Conservation (phyloP, 1,284 basidiomycete species). For the Nidula niveotomentosa region DNA sequence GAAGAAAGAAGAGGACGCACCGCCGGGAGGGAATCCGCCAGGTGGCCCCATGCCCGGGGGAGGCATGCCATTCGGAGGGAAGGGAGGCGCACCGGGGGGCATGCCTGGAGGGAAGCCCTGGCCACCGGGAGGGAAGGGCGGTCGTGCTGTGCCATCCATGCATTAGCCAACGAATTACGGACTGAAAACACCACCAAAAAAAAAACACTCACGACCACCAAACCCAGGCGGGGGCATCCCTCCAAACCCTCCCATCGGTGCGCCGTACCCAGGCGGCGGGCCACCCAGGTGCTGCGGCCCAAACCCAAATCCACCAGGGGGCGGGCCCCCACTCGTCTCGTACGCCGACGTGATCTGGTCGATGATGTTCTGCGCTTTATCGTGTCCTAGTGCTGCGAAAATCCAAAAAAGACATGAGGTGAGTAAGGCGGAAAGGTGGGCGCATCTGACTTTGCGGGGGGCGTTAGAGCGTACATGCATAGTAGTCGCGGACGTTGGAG, state of each 20-base stretch:
- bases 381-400: conserved; percentile 82
- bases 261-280: conserved; percentile 49
- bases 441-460: too few species aligned
- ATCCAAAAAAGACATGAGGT: not conserved
- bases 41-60: conserved; percentile 34
- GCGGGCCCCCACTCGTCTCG: conserved; percentile 82
- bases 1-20: conserved; percentile 26
- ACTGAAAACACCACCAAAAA: not conserved
- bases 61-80: conserved; percentile 53
- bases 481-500: conserved; percentile 96
- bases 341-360: conserved; percentile 94
- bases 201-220: conserved; percentile 25
- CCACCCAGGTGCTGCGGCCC: conserved; percentile 71
- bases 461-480: conserved; percentile 68
- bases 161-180: not conserved
- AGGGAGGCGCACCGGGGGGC: conserved; percentile 57
- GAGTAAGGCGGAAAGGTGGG: not conserved
- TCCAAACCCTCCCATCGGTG: conserved; percentile 39
- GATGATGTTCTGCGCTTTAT: conserved; percentile 95
- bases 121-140: conserved; percentile 67
- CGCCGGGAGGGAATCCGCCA: conserved; percentile 34
- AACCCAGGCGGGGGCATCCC: conserved; percentile 51
- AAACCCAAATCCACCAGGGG: conserved; percentile 81
- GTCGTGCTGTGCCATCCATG: conserved; percentile 39
- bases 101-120: conserved; percentile 36